Percentiles rank a stretch among this genome's conserved stretches.
phyloP scores from a whole-genome alignment of 1,284 basidiomycete species.

The Ustilago tritici region DNA sequence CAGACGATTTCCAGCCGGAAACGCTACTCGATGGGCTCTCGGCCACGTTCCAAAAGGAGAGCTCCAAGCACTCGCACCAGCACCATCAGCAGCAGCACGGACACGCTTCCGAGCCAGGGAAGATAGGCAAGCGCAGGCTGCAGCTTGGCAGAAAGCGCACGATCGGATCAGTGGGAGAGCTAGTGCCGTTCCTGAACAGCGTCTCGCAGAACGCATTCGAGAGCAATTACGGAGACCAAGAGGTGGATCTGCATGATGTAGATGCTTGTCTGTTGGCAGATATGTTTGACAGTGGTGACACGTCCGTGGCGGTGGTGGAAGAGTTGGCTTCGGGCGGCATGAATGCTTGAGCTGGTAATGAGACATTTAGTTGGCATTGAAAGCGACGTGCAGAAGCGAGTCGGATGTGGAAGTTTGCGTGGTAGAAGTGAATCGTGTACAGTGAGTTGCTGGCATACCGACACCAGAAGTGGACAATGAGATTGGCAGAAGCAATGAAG shows the following conservation, averaged over 20 bases:
- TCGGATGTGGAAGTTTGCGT: background rate
- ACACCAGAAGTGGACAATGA: background rate
- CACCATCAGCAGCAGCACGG: background rate
- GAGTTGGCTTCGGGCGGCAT: constrained; percentile 1
- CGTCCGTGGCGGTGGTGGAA: background rate
- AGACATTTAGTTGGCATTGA: background rate
- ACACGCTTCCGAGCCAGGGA: background rate
- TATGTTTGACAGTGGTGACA: constrained; percentile 46
- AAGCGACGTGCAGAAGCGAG: background rate
- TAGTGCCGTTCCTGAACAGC: constrained; percentile 37
- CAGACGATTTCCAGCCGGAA: constrained; percentile 83
- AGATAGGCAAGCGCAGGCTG: constrained; percentile 13
- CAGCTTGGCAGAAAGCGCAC: constrained; percentile 15
- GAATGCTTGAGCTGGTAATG: background rate
- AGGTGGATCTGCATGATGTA: constrained; percentile 37
- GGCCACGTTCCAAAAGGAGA: constrained; percentile 75
- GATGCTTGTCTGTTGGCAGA: constrained; percentile 50
- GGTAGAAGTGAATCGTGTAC: background rate
- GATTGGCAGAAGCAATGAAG: background rate
- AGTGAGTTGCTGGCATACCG: background rate
- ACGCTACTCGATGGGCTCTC: constrained; percentile 90
- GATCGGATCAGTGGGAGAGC: constrained; percentile 22
- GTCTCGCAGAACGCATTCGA: constrained; percentile 44
- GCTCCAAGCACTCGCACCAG: background rate
- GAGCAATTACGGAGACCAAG: constrained; percentile 27